phyloP scores from a whole-genome alignment of 352 stramenopile species.

The Globisporangium megalacanthum region DNA sequence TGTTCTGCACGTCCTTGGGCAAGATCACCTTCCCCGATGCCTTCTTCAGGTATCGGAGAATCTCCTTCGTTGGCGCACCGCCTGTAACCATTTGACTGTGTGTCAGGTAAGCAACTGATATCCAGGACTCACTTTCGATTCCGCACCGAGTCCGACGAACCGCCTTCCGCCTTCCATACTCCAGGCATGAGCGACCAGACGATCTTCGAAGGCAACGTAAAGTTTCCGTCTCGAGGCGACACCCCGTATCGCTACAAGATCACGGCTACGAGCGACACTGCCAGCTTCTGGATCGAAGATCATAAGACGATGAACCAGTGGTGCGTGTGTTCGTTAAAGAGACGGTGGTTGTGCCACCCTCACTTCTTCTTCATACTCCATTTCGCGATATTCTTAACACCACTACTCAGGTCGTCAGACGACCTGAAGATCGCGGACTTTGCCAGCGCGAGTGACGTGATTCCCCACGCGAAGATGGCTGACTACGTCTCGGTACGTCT shows the following conservation, averaged over 20 bases:
- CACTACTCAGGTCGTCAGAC: neutral
- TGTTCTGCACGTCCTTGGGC: neutral
- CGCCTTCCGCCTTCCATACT: too few species aligned
- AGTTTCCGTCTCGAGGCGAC: neutral
- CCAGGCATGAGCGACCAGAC: constrained; percentile 1
- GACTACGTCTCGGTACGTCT: constrained; percentile 10
- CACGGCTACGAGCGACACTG: neutral
- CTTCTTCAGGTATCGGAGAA: neutral
- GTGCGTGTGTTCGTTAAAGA: constrained; percentile 2
- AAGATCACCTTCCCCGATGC: neutral
- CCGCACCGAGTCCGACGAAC: too few species aligned
- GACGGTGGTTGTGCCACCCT: too few species aligned
- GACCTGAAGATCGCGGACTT: neutral
- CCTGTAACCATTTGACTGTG: neutral
- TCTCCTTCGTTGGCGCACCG: neutral
- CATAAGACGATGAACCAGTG: constrained; percentile 4
- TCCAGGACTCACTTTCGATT: too few species aligned
- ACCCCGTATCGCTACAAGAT: constrained; percentile 8
- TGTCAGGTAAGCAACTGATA: too few species aligned
- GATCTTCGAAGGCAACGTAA: neutral
- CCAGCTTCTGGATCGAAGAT: constrained; percentile 6
- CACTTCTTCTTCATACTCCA: neutral
- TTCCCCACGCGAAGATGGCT: neutral
- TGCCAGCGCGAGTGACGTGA: neutral
- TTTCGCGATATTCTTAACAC: neutral